These are phyloP conservation scores for Periconia digitata DNA, from an alignment of 2,329 filamentous ascomycete genomes.

Conservation along the genomic window DNA sequence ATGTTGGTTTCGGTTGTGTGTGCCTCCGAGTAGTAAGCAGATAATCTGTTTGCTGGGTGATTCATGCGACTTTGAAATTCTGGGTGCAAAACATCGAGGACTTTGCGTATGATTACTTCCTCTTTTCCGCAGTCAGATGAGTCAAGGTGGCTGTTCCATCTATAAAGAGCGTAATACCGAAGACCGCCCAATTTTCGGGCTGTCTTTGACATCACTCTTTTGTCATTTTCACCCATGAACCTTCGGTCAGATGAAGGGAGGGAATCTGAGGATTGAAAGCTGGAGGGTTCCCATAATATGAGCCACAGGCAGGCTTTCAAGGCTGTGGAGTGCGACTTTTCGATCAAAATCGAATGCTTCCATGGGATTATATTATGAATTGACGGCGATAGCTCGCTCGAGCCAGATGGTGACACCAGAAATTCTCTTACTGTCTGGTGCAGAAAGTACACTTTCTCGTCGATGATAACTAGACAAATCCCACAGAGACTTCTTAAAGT, in stretches of 20 bases:
- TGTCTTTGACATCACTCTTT: too few relatives aligned
- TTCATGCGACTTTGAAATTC: not conserved
- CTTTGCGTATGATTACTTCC: too few relatives aligned
- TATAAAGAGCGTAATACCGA: too few relatives aligned
- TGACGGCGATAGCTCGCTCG: not conserved
- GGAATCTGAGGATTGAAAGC: too few relatives aligned
- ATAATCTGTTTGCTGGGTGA: not conserved
- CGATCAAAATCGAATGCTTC: slow-evolving; percentile 6
- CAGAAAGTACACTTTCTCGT: slow-evolving; percentile 6
- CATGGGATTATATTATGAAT: not conserved
- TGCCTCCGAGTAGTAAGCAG: not conserved
- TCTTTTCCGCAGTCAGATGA: too few relatives aligned
- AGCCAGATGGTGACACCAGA: not conserved
- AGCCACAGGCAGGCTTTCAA: not conserved
- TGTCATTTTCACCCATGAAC: too few relatives aligned
- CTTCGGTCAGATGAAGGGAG: too few relatives aligned
- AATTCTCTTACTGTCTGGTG: slow-evolving; percentile 13
- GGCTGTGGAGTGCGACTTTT: slow-evolving; percentile 1
- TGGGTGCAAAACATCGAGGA: not conserved
- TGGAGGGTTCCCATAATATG: not conserved
- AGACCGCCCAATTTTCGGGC: too few relatives aligned
- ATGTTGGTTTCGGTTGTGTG: not conserved
- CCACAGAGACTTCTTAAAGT: slow-evolving; percentile 7
- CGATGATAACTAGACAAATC: slow-evolving; percentile 5
- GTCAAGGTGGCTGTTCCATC: too few relatives aligned